These are phyloP conservation scores for Xerophyta viscosa DNA, from an alignment of 106 monocot species.

Conservation along the genomic window DNA sequence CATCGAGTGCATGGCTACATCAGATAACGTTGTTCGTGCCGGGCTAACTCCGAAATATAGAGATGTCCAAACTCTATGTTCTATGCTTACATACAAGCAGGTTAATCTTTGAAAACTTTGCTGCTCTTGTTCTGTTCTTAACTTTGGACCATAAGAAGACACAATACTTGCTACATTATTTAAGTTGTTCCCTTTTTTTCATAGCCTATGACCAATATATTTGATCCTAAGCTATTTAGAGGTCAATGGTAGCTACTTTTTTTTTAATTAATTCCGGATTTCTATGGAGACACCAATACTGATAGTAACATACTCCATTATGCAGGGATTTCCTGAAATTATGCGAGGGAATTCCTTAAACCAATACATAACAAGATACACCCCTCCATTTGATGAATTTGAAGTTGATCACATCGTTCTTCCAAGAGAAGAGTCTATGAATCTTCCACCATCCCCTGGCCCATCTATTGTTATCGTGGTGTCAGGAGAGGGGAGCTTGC, in stretches of 20 bases:
- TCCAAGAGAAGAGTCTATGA: slow-evolving; percentile 29
- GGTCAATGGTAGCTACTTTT: too few species aligned
- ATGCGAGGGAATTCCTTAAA: slow-evolving; percentile 42
- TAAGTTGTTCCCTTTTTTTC: too few species aligned
- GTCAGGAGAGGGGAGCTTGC: slow-evolving; percentile 46
- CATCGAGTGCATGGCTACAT: slow-evolving; percentile 95
- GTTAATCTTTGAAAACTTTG: slow-evolving; percentile 18
- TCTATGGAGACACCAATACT: too few species aligned
- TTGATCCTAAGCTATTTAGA: too few species aligned
- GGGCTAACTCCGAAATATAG: slow-evolving; percentile 88
- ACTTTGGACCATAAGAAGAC: too few species aligned
- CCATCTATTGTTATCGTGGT: slow-evolving; percentile 66
- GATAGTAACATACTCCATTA: too few species aligned
- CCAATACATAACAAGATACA: slow-evolving; percentile 42
- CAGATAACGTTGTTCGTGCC: slow-evolving; percentile 98
- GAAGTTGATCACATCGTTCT: slow-evolving; percentile 64
- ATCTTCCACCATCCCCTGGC: slow-evolving; percentile 33
- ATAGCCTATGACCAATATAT: too few species aligned
- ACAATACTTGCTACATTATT: too few species aligned
- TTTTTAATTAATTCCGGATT: too few species aligned
- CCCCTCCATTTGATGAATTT: slow-evolving; percentile 94
- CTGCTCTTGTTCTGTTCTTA: too few species aligned
- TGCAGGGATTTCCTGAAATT: slow-evolving; percentile 86
- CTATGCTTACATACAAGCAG: slow-evolving; percentile 95
- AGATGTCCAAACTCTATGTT: slow-evolving; percentile 87